Evolutionary conservation across 2,329 filamentous ascomycete genomes (phyloP).

Genomic region (Annulohypoxylon truncatum): DNA sequence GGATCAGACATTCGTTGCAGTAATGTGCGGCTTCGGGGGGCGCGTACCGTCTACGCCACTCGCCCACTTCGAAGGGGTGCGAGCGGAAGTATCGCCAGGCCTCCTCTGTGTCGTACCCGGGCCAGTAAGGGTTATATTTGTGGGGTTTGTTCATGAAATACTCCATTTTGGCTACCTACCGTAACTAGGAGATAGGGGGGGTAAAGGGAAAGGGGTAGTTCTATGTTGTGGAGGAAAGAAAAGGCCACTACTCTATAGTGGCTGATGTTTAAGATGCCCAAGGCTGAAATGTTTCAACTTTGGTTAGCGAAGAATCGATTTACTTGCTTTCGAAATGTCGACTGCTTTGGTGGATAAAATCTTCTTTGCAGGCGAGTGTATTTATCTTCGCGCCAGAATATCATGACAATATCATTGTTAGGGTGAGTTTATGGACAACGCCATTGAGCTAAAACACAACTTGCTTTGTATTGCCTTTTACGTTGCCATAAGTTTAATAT

Average conservation of each 20-base stretch:
- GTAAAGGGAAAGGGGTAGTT: neutral
- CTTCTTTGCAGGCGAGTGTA: too few relatives aligned
- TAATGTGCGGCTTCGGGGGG: neutral
- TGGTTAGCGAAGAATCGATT: neutral
- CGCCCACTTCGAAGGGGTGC: neutral
- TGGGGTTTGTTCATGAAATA: neutral
- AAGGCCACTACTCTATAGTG: neutral
- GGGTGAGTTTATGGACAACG: neutral
- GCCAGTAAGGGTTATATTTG: neutral
- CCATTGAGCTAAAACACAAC: neutral
- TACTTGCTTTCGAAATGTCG: neutral
- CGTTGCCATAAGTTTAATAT: neutral
- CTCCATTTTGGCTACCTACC: neutral
- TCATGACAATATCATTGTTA: neutral
- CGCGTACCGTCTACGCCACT: neutral
- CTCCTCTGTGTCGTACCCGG: neutral
- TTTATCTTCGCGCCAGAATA: neutral
- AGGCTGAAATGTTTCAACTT: neutral
- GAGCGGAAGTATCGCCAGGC: neutral
- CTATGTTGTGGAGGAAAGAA: neutral
- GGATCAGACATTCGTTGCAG: neutral
- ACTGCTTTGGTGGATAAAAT: neutral
- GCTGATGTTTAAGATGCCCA: neutral
- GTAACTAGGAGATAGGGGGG: neutral
- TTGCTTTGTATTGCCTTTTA: neutral